A percentile compares a stretch with the other conserved stretches of the same genome.
These are phyloP conservation scores for Suhomyces sp. DNA, from an alignment of 805 yeast genomes.

Conservation along the genomic window DNA sequence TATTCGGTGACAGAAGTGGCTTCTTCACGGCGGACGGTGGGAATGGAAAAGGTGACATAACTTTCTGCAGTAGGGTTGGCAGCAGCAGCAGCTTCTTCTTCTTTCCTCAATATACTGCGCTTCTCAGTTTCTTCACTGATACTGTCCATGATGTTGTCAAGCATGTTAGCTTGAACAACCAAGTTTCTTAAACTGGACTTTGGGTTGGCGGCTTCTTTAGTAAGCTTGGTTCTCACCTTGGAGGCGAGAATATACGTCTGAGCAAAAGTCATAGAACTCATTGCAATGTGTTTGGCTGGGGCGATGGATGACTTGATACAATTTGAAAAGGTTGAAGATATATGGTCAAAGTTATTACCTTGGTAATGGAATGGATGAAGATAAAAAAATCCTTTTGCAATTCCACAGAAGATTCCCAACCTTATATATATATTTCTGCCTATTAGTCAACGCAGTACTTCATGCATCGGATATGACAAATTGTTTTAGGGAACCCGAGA, in stretches of 20 bases:
- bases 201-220: slow-evolving; percentile 57
- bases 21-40: slow-evolving; percentile 14
- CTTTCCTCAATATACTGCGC: slow-evolving; percentile 12
- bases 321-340: too few species aligned
- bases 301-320: too few species aligned
- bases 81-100: slow-evolving; percentile 6
- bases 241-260: slow-evolving; percentile 63
- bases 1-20: slow-evolving; percentile 38
- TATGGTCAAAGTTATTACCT: too few species aligned
- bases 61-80: slow-evolving; percentile 7
- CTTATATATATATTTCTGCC: not conserved
- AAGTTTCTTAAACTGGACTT: slow-evolving; percentile 57
- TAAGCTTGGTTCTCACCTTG: slow-evolving; percentile 61
- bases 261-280: slow-evolving; percentile 32
- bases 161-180: slow-evolving; percentile 70
- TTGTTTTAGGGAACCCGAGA: too few species aligned
- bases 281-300: too few species aligned
- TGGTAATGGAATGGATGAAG: too few species aligned
- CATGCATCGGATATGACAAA: slow-evolving; percentile 1
- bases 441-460: not conserved
- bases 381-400: too few species aligned
- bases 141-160: slow-evolving; percentile 62
- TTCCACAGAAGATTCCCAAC: too few species aligned
- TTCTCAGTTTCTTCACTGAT: slow-evolving; percentile 33
- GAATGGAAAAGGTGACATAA: slow-evolving; percentile 15